A percentile compares a stretch with the other conserved stretches of the same genome.
These are phyloP conservation scores for Dunaliella salina DNA, from an alignment of 163 green algal species.

Conservation along the genomic window DNA sequence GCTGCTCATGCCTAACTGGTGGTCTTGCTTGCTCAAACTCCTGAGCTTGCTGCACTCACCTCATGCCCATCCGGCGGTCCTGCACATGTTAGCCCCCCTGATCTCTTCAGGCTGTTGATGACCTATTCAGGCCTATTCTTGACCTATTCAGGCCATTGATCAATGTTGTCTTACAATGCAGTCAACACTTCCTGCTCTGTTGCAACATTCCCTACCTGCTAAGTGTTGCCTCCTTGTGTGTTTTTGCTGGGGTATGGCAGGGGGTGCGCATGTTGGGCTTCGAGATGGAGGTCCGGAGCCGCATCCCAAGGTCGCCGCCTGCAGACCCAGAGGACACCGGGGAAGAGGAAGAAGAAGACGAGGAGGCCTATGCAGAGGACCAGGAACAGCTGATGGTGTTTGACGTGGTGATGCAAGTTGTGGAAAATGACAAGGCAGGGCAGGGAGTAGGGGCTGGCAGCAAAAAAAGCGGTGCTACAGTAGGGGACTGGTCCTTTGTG, in stretches of 20 bases:
- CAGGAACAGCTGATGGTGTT: slow-evolving; percentile 4
- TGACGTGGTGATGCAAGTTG: neutral
- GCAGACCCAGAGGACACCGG: neutral
- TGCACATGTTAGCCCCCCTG: too few relatives aligned
- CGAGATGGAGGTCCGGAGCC: slow-evolving; percentile 12
- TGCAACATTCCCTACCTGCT: too few relatives aligned
- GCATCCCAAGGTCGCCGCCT: neutral
- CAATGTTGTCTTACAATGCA: too few relatives aligned
- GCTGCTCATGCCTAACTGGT: too few relatives aligned
- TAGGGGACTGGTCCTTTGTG: neutral
- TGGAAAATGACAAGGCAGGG: neutral
- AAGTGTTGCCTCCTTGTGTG: too few relatives aligned
- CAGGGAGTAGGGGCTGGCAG: neutral
- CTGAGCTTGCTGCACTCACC: too few relatives aligned
- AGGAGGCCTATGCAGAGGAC: neutral
- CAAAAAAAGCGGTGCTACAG: neutral
- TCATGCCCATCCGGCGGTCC: too few relatives aligned
- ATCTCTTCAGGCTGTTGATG: too few relatives aligned
- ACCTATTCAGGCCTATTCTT: too few relatives aligned
- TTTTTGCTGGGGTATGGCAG: neutral
- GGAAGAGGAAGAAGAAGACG: neutral
- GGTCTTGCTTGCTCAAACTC: too few relatives aligned
- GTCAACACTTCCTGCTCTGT: too few relatives aligned
- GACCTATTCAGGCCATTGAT: too few relatives aligned
- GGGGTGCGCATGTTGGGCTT: slow-evolving; percentile 4